Evolutionary conservation across 306 rosid genomes (phyloP).

Genomic region (Crotalaria pallida): DNA sequence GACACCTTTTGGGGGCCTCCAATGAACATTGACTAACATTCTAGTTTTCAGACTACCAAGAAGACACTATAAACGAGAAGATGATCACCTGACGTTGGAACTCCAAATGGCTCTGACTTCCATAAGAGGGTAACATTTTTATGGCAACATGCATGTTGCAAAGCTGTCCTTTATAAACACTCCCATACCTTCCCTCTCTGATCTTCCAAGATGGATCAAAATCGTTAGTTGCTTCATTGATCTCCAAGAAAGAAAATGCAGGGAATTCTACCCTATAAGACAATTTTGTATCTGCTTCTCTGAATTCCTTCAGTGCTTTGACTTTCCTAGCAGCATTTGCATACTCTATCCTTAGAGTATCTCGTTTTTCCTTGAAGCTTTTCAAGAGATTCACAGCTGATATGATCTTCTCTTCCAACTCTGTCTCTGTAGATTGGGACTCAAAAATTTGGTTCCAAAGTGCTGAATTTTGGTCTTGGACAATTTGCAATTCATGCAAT

Average conservation of each 20-base stretch:
- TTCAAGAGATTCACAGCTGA: conserved; percentile 73
- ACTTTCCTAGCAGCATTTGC: conserved; percentile 51
- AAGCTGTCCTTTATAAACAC: conserved; percentile 77
- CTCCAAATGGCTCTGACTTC: conserved; percentile 51
- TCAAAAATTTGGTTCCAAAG: conserved; percentile 45
- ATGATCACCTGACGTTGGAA: conserved; percentile 69
- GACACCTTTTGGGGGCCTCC: neutral
- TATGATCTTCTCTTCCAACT: conserved; percentile 78
- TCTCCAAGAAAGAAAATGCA: conserved; percentile 72
- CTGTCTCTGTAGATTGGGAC: conserved; percentile 38
- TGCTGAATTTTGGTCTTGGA: conserved; percentile 43
- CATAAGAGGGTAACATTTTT: conserved; percentile 93
- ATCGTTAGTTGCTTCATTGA: conserved; percentile 73
- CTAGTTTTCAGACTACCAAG: conserved; percentile 3
- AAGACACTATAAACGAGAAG: neutral
- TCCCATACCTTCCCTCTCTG: conserved; percentile 82
- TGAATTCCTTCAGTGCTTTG: conserved; percentile 38
- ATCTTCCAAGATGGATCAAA: conserved; percentile 94
- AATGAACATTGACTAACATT: neutral
- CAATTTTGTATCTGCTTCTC: conserved; percentile 30
- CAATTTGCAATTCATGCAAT: conserved; percentile 37
- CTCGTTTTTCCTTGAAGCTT: conserved; percentile 74
- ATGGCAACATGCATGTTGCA: conserved; percentile 77
- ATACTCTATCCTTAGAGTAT: conserved; percentile 51
- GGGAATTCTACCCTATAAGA: conserved; percentile 53